phyloP scores from a whole-genome alignment of 2,329 filamentous ascomycete species.

The Byssochlamys sp. region DNA sequence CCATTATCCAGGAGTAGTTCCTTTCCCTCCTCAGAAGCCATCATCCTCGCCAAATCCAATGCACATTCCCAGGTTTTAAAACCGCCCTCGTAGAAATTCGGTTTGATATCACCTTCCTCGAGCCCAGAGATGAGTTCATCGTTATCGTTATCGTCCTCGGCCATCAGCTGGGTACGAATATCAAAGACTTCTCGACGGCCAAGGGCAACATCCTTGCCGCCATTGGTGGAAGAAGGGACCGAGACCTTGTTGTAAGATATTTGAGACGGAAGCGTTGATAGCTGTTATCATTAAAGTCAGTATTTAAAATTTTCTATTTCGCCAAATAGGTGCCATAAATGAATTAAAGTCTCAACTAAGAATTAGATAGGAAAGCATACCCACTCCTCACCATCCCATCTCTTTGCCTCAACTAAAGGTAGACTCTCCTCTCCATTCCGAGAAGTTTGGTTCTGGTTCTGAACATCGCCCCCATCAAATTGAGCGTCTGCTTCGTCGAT shows the following conservation, averaged over 20 bases:
- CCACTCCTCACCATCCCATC: conserved; percentile 39
- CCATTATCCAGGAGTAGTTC: conserved; percentile 10
- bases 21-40: conserved; percentile 11
- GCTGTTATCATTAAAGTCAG: conserved; percentile 25
- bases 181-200: conserved; percentile 55
- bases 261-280: conserved; percentile 48
- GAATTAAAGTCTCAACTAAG: not conserved
- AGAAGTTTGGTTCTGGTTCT: not conserved
- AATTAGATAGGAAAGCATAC: conserved; percentile 27
- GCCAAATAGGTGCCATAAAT: too few relatives aligned
- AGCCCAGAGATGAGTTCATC: conserved; percentile 40
- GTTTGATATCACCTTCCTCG: conserved; percentile 47
- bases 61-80: conserved; percentile 63
- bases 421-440: not conserved
- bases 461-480: conserved; percentile 5
- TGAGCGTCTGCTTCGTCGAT: conserved; percentile 29
- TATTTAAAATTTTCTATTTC: not conserved
- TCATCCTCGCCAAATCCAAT: conserved; percentile 45
- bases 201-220: conserved; percentile 21
- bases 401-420: conserved; percentile 24
- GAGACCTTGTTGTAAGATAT: conserved; percentile 48
- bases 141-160: conserved; percentile 41
- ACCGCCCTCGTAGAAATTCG: conserved; percentile 56
- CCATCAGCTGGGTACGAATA: conserved; percentile 54
- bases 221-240: conserved; percentile 21